Evolutionary conservation across 2,329 filamentous ascomycete species (phyloP).

Genomic region (Apiospora hydei): DNA sequence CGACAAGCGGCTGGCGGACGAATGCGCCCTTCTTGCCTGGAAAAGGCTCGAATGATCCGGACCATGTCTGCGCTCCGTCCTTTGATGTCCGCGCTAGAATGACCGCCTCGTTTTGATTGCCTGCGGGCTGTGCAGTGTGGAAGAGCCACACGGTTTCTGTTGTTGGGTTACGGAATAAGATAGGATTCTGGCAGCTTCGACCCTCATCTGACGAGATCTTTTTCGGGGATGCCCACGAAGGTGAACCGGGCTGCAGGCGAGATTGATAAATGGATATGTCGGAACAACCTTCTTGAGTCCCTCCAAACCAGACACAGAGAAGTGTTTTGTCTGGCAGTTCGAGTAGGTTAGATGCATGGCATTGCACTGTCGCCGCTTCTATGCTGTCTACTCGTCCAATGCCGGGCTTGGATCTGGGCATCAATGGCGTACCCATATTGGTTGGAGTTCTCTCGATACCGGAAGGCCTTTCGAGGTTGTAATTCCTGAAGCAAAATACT

Average conservation of each 20-base stretch:
- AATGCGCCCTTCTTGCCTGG: conserved; percentile 46
- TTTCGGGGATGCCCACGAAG: conserved; percentile 42
- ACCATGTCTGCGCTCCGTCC: conserved; percentile 48
- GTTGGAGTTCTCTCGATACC: neutral
- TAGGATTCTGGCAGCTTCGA: conserved; percentile 54
- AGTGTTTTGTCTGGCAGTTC: conserved; percentile 48
- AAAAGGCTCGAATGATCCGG: conserved; percentile 42
- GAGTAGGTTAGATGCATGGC: conserved; percentile 53
- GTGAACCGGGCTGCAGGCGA: conserved; percentile 40
- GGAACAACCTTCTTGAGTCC: conserved; percentile 52
- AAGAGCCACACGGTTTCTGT: conserved; percentile 49
- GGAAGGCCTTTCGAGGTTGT: neutral
- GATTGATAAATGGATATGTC: conserved; percentile 54
- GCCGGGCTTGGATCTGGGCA: neutral
- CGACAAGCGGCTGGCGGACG: conserved; percentile 49
- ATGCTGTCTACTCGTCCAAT: conserved; percentile 33
- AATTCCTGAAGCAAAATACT: neutral
- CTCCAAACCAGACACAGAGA: conserved; percentile 54
- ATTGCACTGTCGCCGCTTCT: conserved; percentile 50
- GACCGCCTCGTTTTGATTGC: conserved; percentile 51
- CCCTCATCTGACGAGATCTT: conserved; percentile 48
- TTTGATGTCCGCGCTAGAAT: conserved; percentile 46
- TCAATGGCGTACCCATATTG: neutral
- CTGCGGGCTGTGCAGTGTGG: conserved; percentile 53
- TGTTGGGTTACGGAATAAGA: conserved; percentile 47